A percentile compares a stretch with the other conserved stretches of the same genome.
These are phyloP conservation scores for Colletotrichum musicola DNA, from an alignment of 2,329 filamentous ascomycete species.

Conservation along the genomic window DNA sequence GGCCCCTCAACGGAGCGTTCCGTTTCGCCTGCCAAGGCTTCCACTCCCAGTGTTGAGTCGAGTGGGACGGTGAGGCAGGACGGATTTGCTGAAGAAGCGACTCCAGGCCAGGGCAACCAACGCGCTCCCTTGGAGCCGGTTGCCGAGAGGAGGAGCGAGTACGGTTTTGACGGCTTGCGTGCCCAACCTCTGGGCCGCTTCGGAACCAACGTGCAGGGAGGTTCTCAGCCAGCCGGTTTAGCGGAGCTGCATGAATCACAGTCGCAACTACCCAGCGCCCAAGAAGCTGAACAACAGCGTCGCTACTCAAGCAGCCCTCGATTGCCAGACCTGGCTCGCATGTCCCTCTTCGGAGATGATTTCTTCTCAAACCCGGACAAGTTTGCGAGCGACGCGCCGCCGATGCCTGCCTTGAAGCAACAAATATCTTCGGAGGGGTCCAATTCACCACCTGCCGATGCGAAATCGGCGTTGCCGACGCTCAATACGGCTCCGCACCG, in stretches of 20 bases:
- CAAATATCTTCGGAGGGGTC: background rate
- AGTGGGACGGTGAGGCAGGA: conserved; percentile 30
- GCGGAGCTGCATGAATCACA: conserved; percentile 12
- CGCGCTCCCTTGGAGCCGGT: conserved; percentile 61
- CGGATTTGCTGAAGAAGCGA: conserved; percentile 2
- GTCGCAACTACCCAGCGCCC: conserved; percentile 35
- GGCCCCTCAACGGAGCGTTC: conserved; percentile 8
- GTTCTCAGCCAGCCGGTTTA: conserved; percentile 20
- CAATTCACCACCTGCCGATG: background rate
- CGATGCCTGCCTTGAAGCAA: conserved; percentile 37
- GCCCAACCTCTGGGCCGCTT: conserved; percentile 33
- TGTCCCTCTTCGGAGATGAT: conserved; percentile 72
- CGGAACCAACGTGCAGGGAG: conserved; percentile 18
- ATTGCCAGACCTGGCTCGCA: conserved; percentile 68
- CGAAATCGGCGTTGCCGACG: conserved; percentile 9
- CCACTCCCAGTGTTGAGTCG: conserved; percentile 21
- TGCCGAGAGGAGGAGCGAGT: conserved; percentile 70
- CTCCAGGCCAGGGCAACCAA: conserved; percentile 30
- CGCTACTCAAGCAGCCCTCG: conserved; percentile 67
- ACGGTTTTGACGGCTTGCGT: conserved; percentile 62
- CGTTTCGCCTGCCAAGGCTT: conserved; percentile 10
- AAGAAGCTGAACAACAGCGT: conserved; percentile 33
- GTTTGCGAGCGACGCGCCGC: conserved; percentile 44
- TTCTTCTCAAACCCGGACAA: conserved; percentile 59
- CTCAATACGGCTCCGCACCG: conserved; percentile 5